phyloP scores from a whole-genome alignment of 2,329 filamentous ascomycete species.

The Colletotrichum sansevieriae region DNA sequence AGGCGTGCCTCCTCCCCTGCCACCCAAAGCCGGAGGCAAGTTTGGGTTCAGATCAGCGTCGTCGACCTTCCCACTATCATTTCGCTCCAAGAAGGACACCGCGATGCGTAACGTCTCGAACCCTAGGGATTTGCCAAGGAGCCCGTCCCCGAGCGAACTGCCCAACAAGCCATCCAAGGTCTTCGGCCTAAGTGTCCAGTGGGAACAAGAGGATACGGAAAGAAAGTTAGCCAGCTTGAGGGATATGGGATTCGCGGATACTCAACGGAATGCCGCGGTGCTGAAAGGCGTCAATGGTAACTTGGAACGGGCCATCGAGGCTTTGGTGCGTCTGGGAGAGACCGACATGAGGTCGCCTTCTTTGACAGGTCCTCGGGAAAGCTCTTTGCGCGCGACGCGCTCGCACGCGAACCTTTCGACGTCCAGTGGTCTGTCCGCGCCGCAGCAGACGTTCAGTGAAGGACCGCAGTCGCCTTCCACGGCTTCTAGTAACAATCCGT shows the following conservation, averaged over 20 bases:
- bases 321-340: slow-evolving; percentile 85
- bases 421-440: slow-evolving; percentile 51
- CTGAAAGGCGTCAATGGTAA: slow-evolving; percentile 88
- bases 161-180: slow-evolving; percentile 75
- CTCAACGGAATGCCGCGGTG: slow-evolving; percentile 83
- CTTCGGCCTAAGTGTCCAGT: slow-evolving; percentile 77
- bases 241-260: slow-evolving; percentile 93
- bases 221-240: slow-evolving; percentile 81
- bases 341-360: slow-evolving; percentile 61
- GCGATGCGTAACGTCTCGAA: slow-evolving; percentile 46
- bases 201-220: slow-evolving; percentile 73
- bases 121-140: slow-evolving; percentile 46
- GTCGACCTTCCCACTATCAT: slow-evolving; percentile 75
- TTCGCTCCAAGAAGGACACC: slow-evolving; percentile 69
- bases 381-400: slow-evolving; percentile 61
- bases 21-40: slow-evolving; percentile 75
- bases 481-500: slow-evolving; percentile 77
- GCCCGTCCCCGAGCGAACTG: slow-evolving; percentile 54
- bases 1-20: slow-evolving; percentile 70
- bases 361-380: slow-evolving; percentile 62
- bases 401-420: slow-evolving; percentile 68
- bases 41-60: slow-evolving; percentile 71
- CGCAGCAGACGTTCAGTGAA: slow-evolving; percentile 44
- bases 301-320: slow-evolving; percentile 87
- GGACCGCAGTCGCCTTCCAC: slow-evolving; percentile 53